A percentile compares a stretch with the other conserved stretches of the same genome.
Evolutionary conservation across 2,329 filamentous ascomycete species (phyloP).

Genomic region (Pseudogymnoascus sp.): DNA sequence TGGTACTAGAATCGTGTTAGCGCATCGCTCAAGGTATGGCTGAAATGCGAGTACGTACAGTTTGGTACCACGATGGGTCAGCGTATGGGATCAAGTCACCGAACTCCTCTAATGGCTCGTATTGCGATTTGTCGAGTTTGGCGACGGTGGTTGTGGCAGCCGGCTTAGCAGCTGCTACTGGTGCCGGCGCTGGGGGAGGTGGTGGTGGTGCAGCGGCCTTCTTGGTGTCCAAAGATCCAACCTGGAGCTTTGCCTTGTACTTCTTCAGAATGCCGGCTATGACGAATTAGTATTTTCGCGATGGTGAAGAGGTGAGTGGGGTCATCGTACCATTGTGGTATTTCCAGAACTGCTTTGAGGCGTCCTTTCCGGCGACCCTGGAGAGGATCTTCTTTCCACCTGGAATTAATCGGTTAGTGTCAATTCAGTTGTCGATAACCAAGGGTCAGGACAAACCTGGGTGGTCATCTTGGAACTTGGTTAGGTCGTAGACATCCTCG

Average conservation of each 20-base stretch:
- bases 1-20: constrained; percentile 57
- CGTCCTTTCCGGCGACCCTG: constrained; percentile 29
- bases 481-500: constrained; percentile 91
- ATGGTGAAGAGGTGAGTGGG: too few species aligned
- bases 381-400: constrained; percentile 28
- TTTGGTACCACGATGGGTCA: constrained; percentile 92
- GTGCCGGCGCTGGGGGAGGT: constrained; percentile 41
- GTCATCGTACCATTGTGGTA: constrained; percentile 31
- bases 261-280: constrained; percentile 36
- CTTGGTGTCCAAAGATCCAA: constrained; percentile 79
- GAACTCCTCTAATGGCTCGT: constrained; percentile 73
- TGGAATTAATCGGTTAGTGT: constrained; percentile 11
- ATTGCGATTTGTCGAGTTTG: constrained; percentile 41
- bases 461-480: constrained; percentile 78
- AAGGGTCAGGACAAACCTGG: constrained; percentile 51
- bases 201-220: constrained; percentile 50
- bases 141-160: constrained; percentile 46
- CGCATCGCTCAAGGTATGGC: not conserved
- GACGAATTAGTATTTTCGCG: not conserved
- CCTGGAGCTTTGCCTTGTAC: constrained; percentile 50
- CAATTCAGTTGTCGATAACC: not conserved
- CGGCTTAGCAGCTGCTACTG: constrained; percentile 42
- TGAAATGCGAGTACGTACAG: constrained; percentile 50
- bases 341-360: constrained; percentile 29
- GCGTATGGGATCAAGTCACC: constrained; percentile 84